Conservation (phyloP, 441 rosid species). For the Omphalea diandra region DNA sequence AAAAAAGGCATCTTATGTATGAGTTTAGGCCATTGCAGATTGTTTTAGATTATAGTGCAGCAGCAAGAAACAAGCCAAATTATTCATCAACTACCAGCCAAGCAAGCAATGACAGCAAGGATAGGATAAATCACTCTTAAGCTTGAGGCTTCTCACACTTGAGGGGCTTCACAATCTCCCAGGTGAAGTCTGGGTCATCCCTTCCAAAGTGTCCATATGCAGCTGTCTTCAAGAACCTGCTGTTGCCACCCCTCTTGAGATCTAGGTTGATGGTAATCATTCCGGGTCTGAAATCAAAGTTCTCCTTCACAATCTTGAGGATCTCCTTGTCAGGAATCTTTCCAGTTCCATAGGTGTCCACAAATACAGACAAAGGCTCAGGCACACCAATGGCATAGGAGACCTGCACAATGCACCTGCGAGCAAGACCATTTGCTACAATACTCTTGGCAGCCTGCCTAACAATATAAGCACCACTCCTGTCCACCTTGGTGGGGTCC, state of each 20-base stretch:
- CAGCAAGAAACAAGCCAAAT: constrained; percentile 29
- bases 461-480: constrained; percentile 66
- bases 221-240: constrained; percentile 46
- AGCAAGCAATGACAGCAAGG: constrained; percentile 24
- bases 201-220: constrained; percentile 48
- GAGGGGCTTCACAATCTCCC: constrained; percentile 49
- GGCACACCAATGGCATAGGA: constrained; percentile 80
- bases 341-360: constrained; percentile 62
- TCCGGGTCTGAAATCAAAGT: constrained; percentile 45
- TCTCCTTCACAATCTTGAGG: constrained; percentile 58
- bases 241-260: constrained; percentile 48
- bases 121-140: constrained; percentile 14
- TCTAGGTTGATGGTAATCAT: constrained; percentile 46
- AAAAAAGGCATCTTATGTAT: constrained; percentile 24
- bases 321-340: constrained; percentile 75
- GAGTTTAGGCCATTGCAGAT: constrained; percentile 23
- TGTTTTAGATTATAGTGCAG: constrained; percentile 19
- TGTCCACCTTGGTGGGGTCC: constrained; percentile 71
- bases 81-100: constrained; percentile 31
- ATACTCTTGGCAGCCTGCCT: constrained; percentile 84
- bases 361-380: constrained; percentile 72
- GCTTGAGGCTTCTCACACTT: constrained; percentile 41
- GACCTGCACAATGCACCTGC: constrained; percentile 74
- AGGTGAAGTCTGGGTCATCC: constrained; percentile 44
- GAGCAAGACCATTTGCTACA: constrained; percentile 69